These are phyloP conservation scores for Kluyveromyces wickerhamii DNA, from an alignment of 805 yeast species.

Conservation along the genomic window DNA sequence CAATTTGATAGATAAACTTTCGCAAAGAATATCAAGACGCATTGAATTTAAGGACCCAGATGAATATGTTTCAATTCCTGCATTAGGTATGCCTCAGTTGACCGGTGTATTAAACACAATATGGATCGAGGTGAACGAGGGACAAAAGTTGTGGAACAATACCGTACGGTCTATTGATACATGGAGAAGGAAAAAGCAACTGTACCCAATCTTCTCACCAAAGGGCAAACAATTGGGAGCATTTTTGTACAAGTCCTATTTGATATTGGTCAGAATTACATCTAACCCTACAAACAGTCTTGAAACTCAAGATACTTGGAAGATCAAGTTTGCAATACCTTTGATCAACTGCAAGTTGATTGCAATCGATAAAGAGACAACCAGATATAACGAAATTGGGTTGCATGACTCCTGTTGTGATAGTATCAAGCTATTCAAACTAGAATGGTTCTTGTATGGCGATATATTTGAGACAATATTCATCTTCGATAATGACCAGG, in stretches of 20 bases:
- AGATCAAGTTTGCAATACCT: constrained; percentile 41
- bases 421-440: constrained; percentile 35
- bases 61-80: constrained; percentile 3
- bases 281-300: constrained; percentile 9
- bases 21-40: constrained; percentile 1
- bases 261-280: constrained; percentile 32
- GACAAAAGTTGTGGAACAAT: constrained; percentile 4
- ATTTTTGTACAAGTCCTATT: constrained; percentile 44
- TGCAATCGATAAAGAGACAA: constrained; percentile 25
- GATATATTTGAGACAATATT: constrained; percentile 40
- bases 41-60: constrained; percentile 1
- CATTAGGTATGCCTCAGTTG: constrained; percentile 4
- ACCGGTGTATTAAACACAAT: constrained; percentile 3
- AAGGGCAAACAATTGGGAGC: constrained; percentile 26
- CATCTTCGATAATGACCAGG: constrained; percentile 28
- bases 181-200: constrained; percentile 1
- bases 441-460: constrained; percentile 33
- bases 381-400: constrained; percentile 23
- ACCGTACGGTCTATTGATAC: constrained; percentile 3
- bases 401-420: constrained; percentile 27
- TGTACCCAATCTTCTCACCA: constrained; percentile 1
- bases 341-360: constrained; percentile 29
- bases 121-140: constrained; percentile 3
- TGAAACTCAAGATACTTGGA: constrained; percentile 4
- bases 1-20: constrained; percentile 1